These are phyloP conservation scores for Sanghuangporus weigelae DNA, from an alignment of 1,284 basidiomycete species.

Conservation along the genomic window DNA sequence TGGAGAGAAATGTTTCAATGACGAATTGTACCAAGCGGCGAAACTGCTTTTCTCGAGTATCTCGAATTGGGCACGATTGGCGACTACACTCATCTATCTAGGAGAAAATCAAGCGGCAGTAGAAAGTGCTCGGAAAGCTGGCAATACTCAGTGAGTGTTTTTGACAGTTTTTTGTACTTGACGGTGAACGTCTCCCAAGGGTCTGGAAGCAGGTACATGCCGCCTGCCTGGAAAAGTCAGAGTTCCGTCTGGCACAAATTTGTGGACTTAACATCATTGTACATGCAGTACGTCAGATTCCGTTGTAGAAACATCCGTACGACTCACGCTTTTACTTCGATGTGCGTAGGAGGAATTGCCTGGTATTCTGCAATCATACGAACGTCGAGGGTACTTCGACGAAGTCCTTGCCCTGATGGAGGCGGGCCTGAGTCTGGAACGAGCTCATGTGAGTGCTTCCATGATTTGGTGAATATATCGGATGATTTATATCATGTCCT, in stretches of 20 bases:
- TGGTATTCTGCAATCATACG: conserved; percentile 81
- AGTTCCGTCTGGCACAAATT: conserved; percentile 98
- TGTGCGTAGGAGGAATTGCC: conserved; percentile 76
- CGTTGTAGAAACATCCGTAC: background rate
- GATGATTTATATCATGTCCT: conserved; percentile 11
- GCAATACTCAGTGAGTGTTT: conserved; percentile 85
- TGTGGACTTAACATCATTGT: conserved; percentile 95
- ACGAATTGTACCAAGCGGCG: conserved; percentile 95
- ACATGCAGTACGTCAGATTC: conserved; percentile 59
- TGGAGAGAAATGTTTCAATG: conserved; percentile 99
- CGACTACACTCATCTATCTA: conserved; percentile 97
- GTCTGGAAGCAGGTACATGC: conserved; percentile 99
- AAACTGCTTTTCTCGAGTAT: conserved; percentile 96
- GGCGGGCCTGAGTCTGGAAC: conserved; percentile 91
- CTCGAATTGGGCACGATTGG: conserved; percentile 97
- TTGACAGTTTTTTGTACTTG: background rate
- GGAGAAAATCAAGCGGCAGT: conserved; percentile 98
- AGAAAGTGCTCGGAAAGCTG: conserved; percentile 97
- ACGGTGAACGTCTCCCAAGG: conserved; percentile 33
- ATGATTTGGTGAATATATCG: background rate
- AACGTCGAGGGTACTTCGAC: conserved; percentile 90
- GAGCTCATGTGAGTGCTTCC: conserved; percentile 77
- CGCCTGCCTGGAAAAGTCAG: conserved; percentile 95
- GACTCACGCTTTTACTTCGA: background rate
- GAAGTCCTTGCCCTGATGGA: conserved; percentile 91